Evolutionary conservation across 1,284 basidiomycete genomes (phyloP).

Genomic region (Malassezia restricta): DNA sequence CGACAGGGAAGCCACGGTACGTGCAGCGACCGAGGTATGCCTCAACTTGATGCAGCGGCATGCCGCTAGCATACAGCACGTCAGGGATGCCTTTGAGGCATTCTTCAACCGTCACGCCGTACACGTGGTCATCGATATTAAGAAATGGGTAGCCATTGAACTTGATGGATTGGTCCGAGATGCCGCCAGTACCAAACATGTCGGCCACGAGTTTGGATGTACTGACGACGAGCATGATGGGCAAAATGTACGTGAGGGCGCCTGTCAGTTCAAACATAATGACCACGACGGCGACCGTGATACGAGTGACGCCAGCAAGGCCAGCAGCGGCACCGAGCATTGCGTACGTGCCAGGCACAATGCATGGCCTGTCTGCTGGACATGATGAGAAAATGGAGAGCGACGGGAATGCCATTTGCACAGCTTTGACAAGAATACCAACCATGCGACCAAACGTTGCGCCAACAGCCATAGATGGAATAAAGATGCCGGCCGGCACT

Average conservation of each 20-base stretch:
- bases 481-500: constrained; percentile 94
- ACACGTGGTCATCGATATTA: constrained; percentile 66
- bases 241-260: constrained; percentile 89
- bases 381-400: constrained; percentile 75
- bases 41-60: constrained; percentile 62
- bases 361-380: constrained; percentile 81
- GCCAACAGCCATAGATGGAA: constrained; percentile 91
- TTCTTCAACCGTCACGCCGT: constrained; percentile 72
- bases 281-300: constrained; percentile 94
- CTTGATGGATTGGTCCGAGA: constrained; percentile 90
- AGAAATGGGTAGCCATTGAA: constrained; percentile 96
- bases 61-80: constrained; percentile 61
- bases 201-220: constrained; percentile 98
- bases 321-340: constrained; percentile 25
- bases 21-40: constrained; percentile 31
- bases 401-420: constrained; percentile 72
- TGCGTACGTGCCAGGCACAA: constrained; percentile 76
- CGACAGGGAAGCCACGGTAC: constrained; percentile 84
- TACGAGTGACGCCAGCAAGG: constrained; percentile 68
- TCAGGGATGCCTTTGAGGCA: constrained; percentile 75
- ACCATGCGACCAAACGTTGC: constrained; percentile 83
- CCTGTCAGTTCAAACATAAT: constrained; percentile 99
- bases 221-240: constrained; percentile 93
- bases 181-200: constrained; percentile 77
- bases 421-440: constrained; percentile 72